Percentiles rank a stretch among this genome's conserved stretches.
Evolutionary conservation across 257 asterid species (phyloP).

Genomic region (Striga asiatica): DNA sequence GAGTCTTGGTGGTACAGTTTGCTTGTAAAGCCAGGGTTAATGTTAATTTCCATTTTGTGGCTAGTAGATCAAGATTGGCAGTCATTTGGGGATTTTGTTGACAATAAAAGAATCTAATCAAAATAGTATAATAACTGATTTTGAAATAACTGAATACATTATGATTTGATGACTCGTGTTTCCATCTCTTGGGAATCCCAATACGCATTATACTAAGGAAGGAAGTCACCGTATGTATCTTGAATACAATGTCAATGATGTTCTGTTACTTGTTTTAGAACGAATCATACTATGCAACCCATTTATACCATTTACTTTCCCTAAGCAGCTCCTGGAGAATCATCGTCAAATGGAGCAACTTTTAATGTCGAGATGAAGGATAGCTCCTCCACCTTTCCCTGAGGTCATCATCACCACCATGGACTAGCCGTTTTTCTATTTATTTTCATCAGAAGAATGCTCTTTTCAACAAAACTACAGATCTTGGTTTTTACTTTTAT

Average conservation of each 20-base stretch:
- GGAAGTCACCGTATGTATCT: background rate
- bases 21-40: background rate
- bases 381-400: too few relatives aligned
- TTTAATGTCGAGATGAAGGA: too few relatives aligned
- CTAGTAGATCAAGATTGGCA: background rate
- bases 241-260: conserved; percentile 1
- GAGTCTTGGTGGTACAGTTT: background rate
- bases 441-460: too few relatives aligned
- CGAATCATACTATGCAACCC: background rate
- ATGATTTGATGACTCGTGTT: background rate
- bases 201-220: too few relatives aligned
- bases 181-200: too few relatives aligned
- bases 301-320: background rate
- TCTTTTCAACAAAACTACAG: too few relatives aligned
- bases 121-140: too few relatives aligned
- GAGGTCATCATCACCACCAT: too few relatives aligned
- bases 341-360: too few relatives aligned
- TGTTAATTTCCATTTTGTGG: background rate
- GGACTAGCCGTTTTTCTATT: too few relatives aligned
- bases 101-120: background rate
- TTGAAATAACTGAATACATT: background rate
- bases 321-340: conserved; percentile 62
- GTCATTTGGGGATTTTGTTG: background rate
- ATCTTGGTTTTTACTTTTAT: too few relatives aligned
- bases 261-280: background rate